Percentiles rank a stretch among this genome's conserved stretches.
phyloP scores from a whole-genome alignment of 2,329 filamentous ascomycete species.

The Claviceps sp. region DNA sequence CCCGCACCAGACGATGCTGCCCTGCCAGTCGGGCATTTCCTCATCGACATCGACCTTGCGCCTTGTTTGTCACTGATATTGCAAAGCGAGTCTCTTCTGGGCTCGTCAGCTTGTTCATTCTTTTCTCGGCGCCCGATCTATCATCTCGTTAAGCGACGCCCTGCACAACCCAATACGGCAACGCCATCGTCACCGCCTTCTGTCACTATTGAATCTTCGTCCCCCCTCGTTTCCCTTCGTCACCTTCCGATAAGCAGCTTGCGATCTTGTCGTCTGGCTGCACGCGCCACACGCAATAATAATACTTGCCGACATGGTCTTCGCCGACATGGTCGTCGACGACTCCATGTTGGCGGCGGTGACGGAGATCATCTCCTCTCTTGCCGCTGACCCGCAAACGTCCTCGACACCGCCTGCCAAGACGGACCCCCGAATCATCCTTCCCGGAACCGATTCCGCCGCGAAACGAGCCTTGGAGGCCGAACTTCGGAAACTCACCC shows the following conservation, averaged over 20 bases:
- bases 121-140: not conserved
- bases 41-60: not conserved
- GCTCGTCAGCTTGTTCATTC: not conserved
- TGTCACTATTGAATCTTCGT: not conserved
- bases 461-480: slow-evolving; percentile 70
- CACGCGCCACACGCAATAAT: not conserved
- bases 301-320: slow-evolving; percentile 24
- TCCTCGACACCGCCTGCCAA: slow-evolving; percentile 26
- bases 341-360: slow-evolving; percentile 41
- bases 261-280: not conserved
- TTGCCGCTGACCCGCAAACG: slow-evolving; percentile 32
- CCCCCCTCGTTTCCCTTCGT: not conserved
- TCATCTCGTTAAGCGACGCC: not conserved
- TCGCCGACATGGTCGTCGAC: slow-evolving; percentile 30
- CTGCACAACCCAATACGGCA: not conserved
- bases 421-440: slow-evolving; percentile 40
- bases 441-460: slow-evolving; percentile 63
- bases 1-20: slow-evolving; percentile 3
- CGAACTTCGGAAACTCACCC: slow-evolving; percentile 66
- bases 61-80: not conserved
- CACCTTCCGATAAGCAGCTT: not conserved
- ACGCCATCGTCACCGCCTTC: slow-evolving; percentile 1
- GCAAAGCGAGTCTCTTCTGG: not conserved
- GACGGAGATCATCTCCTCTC: slow-evolving; percentile 38
- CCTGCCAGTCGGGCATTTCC: not conserved